phyloP scores from a whole-genome alignment of 306 rosid species.

The Begonia masoniana region DNA sequence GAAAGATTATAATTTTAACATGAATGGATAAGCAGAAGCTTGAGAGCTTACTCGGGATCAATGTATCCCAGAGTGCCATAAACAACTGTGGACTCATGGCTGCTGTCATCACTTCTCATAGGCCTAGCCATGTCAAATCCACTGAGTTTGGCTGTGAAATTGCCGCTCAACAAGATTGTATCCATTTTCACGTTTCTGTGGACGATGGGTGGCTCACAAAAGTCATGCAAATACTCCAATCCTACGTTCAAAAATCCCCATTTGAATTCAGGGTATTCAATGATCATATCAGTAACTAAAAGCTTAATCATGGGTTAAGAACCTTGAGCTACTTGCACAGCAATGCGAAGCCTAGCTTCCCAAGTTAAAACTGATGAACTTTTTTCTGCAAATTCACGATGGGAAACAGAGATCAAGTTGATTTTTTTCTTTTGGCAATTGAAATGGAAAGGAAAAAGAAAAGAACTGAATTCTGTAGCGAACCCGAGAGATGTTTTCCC shows the following conservation, averaged over 20 bases:
- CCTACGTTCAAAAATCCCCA: neutral
- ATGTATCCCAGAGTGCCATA: constrained; percentile 32
- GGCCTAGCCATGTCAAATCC: constrained; percentile 37
- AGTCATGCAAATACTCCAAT: constrained; percentile 26
- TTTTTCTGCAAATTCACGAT: neutral
- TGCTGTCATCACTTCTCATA: constrained; percentile 14
- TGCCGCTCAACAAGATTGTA: constrained; percentile 23
- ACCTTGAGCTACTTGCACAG: constrained; percentile 16
- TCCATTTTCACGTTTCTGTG: constrained; percentile 24
- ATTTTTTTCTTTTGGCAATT: neutral
- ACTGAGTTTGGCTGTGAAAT: constrained; percentile 30
- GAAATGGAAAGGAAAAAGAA: too few species aligned
- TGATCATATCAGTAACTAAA: neutral
- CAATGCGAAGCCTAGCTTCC: constrained; percentile 20
- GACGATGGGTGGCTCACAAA: constrained; percentile 21
- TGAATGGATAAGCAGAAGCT: neutral
- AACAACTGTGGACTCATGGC: constrained; percentile 23
- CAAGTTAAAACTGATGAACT: constrained; percentile 11
- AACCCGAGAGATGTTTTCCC: constrained; percentile 2
- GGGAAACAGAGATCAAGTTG: neutral
- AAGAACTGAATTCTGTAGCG: neutral
- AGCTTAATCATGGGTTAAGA: neutral
- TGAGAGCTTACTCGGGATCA: constrained; percentile 31
- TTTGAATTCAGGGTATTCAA: neutral
- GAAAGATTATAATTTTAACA: too few species aligned